phyloP scores from a whole-genome alignment of 768 basidiomycete genomes.

The Hygrocybe coccinea region DNA sequence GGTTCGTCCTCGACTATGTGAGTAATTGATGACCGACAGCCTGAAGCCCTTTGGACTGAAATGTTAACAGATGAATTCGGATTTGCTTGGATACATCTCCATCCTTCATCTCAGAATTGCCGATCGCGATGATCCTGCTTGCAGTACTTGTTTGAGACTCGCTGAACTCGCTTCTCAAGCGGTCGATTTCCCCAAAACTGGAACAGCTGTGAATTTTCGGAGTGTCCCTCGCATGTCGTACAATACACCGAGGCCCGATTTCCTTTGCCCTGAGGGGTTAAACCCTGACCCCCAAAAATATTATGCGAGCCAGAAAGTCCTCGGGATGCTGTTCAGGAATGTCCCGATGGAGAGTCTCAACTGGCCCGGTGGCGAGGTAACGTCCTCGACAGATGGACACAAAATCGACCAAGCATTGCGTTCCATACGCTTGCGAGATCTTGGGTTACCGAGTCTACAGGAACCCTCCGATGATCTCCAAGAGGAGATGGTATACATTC shows the following conservation, averaged over 20 bases:
- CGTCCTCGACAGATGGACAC: conserved; percentile 12
- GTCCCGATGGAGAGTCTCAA: conserved; percentile 36
- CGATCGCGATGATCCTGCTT: conserved; percentile 35
- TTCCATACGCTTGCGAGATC: conserved; percentile 21
- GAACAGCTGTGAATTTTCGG: conserved; percentile 35
- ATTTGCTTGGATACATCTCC: conserved; percentile 40
- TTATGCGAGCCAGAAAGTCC: conserved; percentile 40
- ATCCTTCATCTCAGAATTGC: conserved; percentile 42
- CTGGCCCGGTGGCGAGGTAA: conserved; percentile 18
- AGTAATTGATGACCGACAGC: conserved; percentile 15
- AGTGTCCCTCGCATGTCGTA: conserved; percentile 29
- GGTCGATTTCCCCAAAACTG: conserved; percentile 46
- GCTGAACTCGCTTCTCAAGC: conserved; percentile 45
- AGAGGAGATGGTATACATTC: conserved; percentile 35
- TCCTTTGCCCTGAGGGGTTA: conserved; percentile 39
- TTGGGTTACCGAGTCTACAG: conserved; percentile 25
- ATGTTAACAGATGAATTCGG: conserved; percentile 27
- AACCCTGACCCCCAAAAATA: conserved; percentile 20
- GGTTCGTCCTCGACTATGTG: conserved; percentile 47
- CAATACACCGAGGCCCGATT: conserved; percentile 37
- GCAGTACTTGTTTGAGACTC: conserved; percentile 34
- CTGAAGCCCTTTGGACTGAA: not conserved
- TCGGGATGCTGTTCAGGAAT: conserved; percentile 43
- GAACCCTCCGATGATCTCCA: conserved; percentile 19
- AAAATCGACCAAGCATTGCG: conserved; percentile 25